Evolutionary conservation across 2,329 filamentous ascomycete species (phyloP).

Genomic region (Daldinia eschscholtzii): DNA sequence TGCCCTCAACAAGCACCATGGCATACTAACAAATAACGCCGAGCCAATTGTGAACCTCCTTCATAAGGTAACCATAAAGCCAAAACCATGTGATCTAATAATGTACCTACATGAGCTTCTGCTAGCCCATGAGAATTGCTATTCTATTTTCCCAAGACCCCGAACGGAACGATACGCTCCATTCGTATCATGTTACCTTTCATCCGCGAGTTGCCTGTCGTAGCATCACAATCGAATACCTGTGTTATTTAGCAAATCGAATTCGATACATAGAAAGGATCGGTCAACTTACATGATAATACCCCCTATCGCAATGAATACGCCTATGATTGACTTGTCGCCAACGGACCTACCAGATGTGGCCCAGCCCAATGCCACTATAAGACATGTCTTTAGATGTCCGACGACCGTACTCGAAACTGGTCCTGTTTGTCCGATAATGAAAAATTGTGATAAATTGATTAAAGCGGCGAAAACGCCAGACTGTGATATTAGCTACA

Average conservation of each 20-base stretch:
- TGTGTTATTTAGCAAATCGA: constrained; percentile 44
- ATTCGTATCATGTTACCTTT: constrained; percentile 9
- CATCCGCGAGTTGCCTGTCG: constrained; percentile 55
- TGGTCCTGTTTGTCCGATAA: constrained; percentile 71
- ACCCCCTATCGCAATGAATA: constrained; percentile 67
- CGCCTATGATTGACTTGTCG: constrained; percentile 67
- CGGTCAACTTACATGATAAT: constrained; percentile 65
- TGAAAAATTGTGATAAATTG: constrained; percentile 74
- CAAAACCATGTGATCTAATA: constrained; percentile 20
- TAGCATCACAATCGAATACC: constrained; percentile 64
- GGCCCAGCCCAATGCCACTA: constrained; percentile 73
- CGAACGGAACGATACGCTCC: constrained; percentile 8
- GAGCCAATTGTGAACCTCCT: not conserved
- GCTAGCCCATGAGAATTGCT: not conserved
- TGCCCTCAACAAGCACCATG: not conserved
- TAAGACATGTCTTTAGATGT: constrained; percentile 74
- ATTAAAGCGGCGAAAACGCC: constrained; percentile 73
- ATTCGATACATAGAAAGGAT: not conserved
- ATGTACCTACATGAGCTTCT: not conserved
- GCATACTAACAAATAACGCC: constrained; percentile 1
- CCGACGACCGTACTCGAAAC: constrained; percentile 76
- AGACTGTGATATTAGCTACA: constrained; percentile 59
- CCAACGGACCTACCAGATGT: constrained; percentile 67
- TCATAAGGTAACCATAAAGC: constrained; percentile 16
- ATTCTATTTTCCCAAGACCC: constrained; percentile 30